These are phyloP conservation scores for Trebouxia sp. DNA, from an alignment of 139 green algal species.

Conservation along the genomic window DNA sequence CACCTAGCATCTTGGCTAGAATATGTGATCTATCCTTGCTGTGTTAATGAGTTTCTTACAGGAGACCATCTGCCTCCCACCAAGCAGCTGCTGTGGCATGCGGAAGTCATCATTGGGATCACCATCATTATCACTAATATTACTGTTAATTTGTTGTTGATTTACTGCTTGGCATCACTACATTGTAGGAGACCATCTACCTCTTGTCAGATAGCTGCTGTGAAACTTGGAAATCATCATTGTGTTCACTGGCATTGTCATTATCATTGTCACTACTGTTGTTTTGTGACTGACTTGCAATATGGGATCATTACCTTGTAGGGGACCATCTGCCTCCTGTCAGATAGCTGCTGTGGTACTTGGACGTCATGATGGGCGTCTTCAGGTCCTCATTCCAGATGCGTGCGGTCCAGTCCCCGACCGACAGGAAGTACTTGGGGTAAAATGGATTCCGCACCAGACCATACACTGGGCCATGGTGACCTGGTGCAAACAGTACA, in stretches of 20 bases:
- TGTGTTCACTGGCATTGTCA: no score
- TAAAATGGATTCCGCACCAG: constrained; percentile 86
- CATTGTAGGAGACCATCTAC: constrained; percentile 75
- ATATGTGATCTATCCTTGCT: no score
- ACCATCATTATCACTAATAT: no score
- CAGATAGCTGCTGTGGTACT: constrained; percentile 79
- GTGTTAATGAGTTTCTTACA: no score
- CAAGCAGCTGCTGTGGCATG: no score
- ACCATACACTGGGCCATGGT: constrained; percentile 84
- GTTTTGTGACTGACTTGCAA: background rate
- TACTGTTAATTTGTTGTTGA: background rate
- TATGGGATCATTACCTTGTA: constrained; percentile 42
- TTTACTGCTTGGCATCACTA: no score
- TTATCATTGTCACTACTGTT: background rate
- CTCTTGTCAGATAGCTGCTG: constrained; percentile 75
- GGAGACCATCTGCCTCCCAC: no score
- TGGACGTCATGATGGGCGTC: constrained; percentile 84
- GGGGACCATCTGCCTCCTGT: constrained; percentile 80
- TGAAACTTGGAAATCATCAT: constrained; percentile 87
- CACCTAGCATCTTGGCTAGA: no score
- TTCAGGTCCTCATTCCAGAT: constrained; percentile 93
- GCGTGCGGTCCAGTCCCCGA: constrained; percentile 89
- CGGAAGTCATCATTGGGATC: no score
- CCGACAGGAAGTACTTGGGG: constrained; percentile 91
- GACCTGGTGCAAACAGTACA: constrained; percentile 49